These are phyloP conservation scores for Hordeum marinum DNA, from an alignment of 176 grass and related monocot genomes.

Conservation along the genomic window DNA sequence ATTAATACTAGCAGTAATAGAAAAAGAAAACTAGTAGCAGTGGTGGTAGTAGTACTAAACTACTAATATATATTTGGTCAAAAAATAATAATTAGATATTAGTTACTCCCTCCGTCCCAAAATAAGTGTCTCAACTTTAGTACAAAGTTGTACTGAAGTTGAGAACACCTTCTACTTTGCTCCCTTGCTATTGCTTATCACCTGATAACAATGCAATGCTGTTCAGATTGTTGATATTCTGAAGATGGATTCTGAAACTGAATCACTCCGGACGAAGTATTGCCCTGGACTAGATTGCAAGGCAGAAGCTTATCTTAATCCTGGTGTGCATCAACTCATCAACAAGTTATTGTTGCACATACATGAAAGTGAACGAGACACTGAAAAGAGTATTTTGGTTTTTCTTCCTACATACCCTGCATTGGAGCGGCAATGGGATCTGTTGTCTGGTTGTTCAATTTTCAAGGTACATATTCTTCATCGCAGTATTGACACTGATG, in stretches of 20 bases:
- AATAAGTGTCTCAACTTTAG: background rate
- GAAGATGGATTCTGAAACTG: constrained; percentile 35
- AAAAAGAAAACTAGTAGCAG: background rate
- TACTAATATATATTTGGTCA: no score
- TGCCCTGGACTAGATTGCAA: constrained; percentile 28
- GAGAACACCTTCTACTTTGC: background rate
- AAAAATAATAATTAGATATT: no score
- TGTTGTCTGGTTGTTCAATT: constrained; percentile 34
- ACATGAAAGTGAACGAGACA: constrained; percentile 58
- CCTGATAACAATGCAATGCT: constrained; percentile 16
- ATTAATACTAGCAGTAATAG: background rate
- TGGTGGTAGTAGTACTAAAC: no score
- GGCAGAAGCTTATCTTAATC: constrained; percentile 52
- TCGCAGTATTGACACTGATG: constrained; percentile 77
- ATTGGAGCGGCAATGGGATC: constrained; percentile 80
- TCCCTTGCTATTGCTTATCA: background rate
- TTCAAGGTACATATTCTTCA: constrained; percentile 93
- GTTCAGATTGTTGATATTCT: constrained; percentile 64
- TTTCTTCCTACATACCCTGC: constrained; percentile 92
- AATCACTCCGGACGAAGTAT: constrained; percentile 44
- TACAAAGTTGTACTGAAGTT: background rate
- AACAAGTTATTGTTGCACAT: constrained; percentile 70
- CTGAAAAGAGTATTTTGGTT: constrained; percentile 85
- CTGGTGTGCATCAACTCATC: constrained; percentile 57
- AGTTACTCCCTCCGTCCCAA: no score